These are phyloP conservation scores for Fusarium gaditjirri DNA, from an alignment of 2,329 filamentous ascomycete species.

Conservation along the genomic window DNA sequence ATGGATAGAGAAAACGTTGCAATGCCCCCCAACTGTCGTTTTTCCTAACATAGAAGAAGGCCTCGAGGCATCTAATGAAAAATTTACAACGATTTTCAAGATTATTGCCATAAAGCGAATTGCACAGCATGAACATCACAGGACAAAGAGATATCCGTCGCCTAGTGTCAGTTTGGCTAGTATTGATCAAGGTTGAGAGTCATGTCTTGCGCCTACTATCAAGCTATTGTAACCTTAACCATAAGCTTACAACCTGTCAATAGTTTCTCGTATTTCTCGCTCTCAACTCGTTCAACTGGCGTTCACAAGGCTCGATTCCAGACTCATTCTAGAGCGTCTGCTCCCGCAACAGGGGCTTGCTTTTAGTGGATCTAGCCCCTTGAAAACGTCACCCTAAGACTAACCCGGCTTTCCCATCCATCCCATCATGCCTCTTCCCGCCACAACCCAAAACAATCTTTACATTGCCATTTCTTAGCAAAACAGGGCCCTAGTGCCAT, in stretches of 20 bases:
- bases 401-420: not conserved
- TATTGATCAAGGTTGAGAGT: not conserved
- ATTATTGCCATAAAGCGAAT: not conserved
- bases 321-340: not conserved
- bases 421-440: conserved; percentile 21
- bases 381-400: conserved; percentile 19
- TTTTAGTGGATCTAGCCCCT: conserved; percentile 29
- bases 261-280: not conserved
- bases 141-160: not conserved
- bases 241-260: not conserved
- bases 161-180: not conserved
- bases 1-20: not conserved
- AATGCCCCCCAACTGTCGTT: not conserved
- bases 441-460: not conserved
- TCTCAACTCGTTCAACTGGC: not conserved
- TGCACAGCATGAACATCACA: not conserved
- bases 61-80: too few species aligned
- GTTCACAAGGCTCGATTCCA: not conserved
- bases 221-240: not conserved
- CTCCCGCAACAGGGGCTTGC: conserved; percentile 8
- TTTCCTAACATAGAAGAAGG: not conserved
- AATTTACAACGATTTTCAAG: rapidly evolving
- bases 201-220: too few species aligned
- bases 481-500: conserved; percentile 38
- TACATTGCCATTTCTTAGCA: not conserved